Evolutionary conservation across 805 yeast species (phyloP), one percentile per base, ranked within the genome.

Genomic region (Myxozyma mucilagina): DNA sequence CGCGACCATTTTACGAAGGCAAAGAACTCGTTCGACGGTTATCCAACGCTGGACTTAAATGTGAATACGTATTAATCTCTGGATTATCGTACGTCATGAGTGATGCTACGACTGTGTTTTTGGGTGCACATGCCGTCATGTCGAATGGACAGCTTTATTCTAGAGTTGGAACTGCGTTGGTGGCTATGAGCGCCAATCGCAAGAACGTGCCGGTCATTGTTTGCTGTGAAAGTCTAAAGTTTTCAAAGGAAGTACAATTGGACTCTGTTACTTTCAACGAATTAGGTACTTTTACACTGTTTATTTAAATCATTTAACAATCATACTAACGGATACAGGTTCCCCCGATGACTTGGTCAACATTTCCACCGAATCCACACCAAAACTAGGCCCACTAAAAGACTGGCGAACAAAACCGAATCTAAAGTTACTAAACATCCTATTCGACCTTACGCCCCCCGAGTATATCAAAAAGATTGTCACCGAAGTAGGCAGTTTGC

Each of bases 91-190:
- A 94, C 31, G 85, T 90, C 9, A 80, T 94, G 69, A 88, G 87
- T 68, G 91, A 89, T 73, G 93, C 94, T 38, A 94, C 94, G 68
- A 87, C 88, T 67, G 96, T 94, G 6, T 87, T 94, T 73, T 78
- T 94, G 39, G 99, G 99, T 14, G 98, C 98, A 0, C 98, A 94
- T 72, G 96, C 97, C 36, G 91, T 94, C 89, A 80, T 94, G 59
- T 90, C 97, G 8, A 94, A 94, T 72, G 99, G 99, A 0, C 84
- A 91, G 72, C 80, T 94, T 59, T 91, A 89, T 72, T 89, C 97
- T 1, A 83, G 99, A 64, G 97, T 90, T 16, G 99, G 99, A 24
- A 87, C 97, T 7, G 97, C 97, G 0, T 78, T 92, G 75, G 83
- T 94, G 49, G 96, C 98, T 8, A 89, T 93, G 90, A 84, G 88